Evolutionary conservation across 2,329 filamentous ascomycete species (phyloP), one percentile per base, ranked within the genome.

Genomic region (Aspergillus proliferans): DNA sequence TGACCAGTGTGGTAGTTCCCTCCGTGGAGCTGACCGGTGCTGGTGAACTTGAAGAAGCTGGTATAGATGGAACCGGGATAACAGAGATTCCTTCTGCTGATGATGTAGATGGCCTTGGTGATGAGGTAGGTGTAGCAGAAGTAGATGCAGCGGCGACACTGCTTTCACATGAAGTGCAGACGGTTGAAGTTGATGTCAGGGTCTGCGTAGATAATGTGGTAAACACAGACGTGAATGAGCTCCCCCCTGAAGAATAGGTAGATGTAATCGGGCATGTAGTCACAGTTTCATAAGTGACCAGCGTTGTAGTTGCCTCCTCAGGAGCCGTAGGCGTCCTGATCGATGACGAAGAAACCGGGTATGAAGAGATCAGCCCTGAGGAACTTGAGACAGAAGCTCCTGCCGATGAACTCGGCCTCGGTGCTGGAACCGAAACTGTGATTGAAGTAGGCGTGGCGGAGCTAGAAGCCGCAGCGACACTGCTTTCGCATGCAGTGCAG

Each of bases 1-100:
- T 40, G 9, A 40, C 15, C 10, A 40, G 19, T 1, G 38, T 40
- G 5, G 38, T 40, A 8, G 38, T 40, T 15, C 6, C 18, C 10
- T 21, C 43, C 22, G 24, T 45, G 19, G 45, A 26, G n/a, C 52
- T 36, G n/a, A 48, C 43, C 7, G 36, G 15, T 30, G 10, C 9
- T 30, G 26, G 4, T 4, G 26, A 30, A 10, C 26, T 30, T 30
- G 30, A 45, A 42, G 28, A 48, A 40, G 39, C 49, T 46, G 8
- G 54, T 49, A 14, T 46, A 46, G 18, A 40, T 22, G 19, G 41
- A n/a, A 41, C 30, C 19, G 28, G 33, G 1, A 30, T 12, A 4
- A 30, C 26, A 30, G 26, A 30, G 10, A 30, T 30, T 30, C 9
- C 26, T 30, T 30, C 26, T 4, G 10, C 26, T 12, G 9, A 12